Conservation (phyloP, 805 yeast species). For the Ascoidea asiatica region DNA sequence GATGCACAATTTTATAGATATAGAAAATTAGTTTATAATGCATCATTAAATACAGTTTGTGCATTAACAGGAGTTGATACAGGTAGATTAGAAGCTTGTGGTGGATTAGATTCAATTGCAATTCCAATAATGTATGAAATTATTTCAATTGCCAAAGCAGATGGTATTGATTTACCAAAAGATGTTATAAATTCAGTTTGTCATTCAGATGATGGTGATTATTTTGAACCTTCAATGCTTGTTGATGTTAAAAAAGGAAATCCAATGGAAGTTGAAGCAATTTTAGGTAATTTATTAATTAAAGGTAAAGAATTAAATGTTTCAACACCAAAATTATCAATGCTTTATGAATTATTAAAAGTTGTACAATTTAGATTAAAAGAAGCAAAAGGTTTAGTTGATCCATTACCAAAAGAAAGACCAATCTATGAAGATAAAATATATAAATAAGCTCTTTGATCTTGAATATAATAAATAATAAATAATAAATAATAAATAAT, state of each 20-base stretch:
- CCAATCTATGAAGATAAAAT: constrained; percentile 14
- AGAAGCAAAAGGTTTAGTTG: constrained; percentile 36
- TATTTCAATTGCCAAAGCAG: constrained; percentile 51
- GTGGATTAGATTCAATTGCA: constrained; percentile 25
- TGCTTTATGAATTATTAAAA: constrained; percentile 44
- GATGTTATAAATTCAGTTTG: constrained; percentile 35
- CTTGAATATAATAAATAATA: too few species aligned
- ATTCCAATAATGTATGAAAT: constrained; percentile 61
- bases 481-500: too few species aligned
- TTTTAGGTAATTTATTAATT: constrained; percentile 49
- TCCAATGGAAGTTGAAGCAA: constrained; percentile 58
- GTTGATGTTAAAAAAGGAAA: constrained; percentile 55
- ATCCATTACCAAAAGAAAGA: constrained; percentile 26
- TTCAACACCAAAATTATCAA: constrained; percentile 41
- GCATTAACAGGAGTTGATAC: constrained; percentile 46
- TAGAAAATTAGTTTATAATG: constrained; percentile 58
- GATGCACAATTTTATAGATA: constrained; percentile 43
- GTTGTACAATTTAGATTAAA: constrained; percentile 49
- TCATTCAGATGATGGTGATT: constrained; percentile 43
- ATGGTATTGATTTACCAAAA: constrained; percentile 41
- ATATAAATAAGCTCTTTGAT: too few species aligned
- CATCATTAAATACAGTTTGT: constrained; percentile 48
- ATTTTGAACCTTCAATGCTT: constrained; percentile 61
- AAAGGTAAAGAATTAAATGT: constrained; percentile 33
- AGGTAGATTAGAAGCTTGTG: constrained; percentile 36